Conservation (phyloP, 345 rosid genomes). For the Acer yangbiense region DNA sequence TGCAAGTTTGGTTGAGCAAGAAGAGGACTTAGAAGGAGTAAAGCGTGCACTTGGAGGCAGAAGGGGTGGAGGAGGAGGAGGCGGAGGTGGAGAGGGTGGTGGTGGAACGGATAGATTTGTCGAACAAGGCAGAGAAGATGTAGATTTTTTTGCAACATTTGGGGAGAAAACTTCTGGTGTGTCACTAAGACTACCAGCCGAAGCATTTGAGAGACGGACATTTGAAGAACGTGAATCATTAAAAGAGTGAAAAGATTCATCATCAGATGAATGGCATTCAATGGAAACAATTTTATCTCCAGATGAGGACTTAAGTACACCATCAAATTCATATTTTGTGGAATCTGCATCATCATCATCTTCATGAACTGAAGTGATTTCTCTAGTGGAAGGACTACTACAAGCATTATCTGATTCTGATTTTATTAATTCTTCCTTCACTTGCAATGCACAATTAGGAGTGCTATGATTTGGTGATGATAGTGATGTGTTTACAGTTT, state of each 20-base stretch:
- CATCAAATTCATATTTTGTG: slow-evolving; percentile 43
- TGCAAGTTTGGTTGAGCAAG: slow-evolving; percentile 19
- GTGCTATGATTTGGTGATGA: slow-evolving; percentile 15
- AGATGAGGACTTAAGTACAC: slow-evolving; percentile 26
- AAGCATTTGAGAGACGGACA: slow-evolving; percentile 63
- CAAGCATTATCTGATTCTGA: slow-evolving; percentile 51
- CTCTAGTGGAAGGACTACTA: slow-evolving; percentile 66
- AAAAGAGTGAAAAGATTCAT: slow-evolving; percentile 86
- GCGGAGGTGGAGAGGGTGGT: slow-evolving; percentile 28
- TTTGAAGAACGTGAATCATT: slow-evolving; percentile 54
- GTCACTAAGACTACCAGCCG: slow-evolving; percentile 47
- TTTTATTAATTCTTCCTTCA: slow-evolving; percentile 29
- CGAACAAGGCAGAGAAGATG: slow-evolving; percentile 27
- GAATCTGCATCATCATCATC: slow-evolving; percentile 47
- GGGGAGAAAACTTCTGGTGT: slow-evolving; percentile 35
- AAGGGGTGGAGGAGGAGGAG: slow-evolving; percentile 41
- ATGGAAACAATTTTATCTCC: slow-evolving; percentile 35
- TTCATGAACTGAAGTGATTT: slow-evolving; percentile 60
- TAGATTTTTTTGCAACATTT: slow-evolving; percentile 22
- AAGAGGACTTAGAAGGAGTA: slow-evolving; percentile 10
- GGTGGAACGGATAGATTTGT: slow-evolving; percentile 38
- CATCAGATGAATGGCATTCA: slow-evolving; percentile 61
- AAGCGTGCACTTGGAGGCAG: slow-evolving; percentile 18
- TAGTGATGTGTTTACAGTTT: slow-evolving; percentile 20
- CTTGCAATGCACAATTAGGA: slow-evolving; percentile 19